A percentile compares a stretch with the other conserved stretches of the same genome.
These are phyloP conservation scores for Carnegiea gigantea DNA, from an alignment of 179 eudicot genomes.

Conservation along the genomic window DNA sequence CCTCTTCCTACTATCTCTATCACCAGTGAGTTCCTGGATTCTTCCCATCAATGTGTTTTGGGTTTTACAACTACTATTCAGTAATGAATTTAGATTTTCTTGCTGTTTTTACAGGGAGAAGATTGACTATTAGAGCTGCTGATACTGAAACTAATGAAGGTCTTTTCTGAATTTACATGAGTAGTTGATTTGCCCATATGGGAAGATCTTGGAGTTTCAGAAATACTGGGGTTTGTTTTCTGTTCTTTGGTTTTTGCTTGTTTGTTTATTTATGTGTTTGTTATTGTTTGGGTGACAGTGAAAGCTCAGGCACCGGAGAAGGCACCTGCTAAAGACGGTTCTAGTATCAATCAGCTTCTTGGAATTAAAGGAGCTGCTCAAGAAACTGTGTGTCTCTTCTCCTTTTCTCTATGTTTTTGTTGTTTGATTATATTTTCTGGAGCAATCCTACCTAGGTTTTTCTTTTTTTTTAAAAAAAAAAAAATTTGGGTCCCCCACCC, in stretches of 20 bases:
- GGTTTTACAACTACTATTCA: background rate
- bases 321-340: conserved; percentile 74
- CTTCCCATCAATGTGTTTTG: background rate
- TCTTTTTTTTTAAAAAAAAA: too few relatives aligned
- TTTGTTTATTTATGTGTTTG: background rate
- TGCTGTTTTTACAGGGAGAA: conserved; percentile 45
- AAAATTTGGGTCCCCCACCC: too few relatives aligned
- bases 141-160: conserved; percentile 84
- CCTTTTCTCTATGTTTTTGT: background rate
- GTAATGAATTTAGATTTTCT: background rate
- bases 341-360: conserved; percentile 82
- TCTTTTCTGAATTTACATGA: background rate
- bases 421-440: background rate
- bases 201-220: conserved; percentile 15
- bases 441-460: background rate
- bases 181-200: background rate
- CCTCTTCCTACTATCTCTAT: conserved; percentile 23
- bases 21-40: conserved; percentile 24
- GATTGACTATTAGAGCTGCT: conserved; percentile 63
- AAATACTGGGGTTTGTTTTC: background rate
- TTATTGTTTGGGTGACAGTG: conserved; percentile 43
- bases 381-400: conserved; percentile 62
- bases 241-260: background rate
- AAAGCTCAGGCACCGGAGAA: conserved; percentile 73
- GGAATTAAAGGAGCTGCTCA: conserved; percentile 96